Percentiles rank a stretch among this genome's conserved stretches.
Evolutionary conservation across 2,329 filamentous ascomycete species (phyloP).

Genomic region (Paraphoma chrysanthemicola): DNA sequence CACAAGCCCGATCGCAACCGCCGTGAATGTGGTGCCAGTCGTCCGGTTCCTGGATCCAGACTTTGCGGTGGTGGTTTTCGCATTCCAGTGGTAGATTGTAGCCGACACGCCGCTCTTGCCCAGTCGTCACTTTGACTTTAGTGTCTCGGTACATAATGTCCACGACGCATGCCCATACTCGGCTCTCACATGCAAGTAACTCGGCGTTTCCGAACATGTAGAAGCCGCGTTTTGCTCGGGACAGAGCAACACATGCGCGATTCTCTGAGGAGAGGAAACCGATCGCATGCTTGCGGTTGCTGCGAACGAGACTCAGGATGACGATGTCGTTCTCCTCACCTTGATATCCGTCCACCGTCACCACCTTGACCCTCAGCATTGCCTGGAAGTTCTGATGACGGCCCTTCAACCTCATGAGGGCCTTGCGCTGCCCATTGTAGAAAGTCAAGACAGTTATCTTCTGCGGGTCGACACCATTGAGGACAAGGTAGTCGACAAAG

Average conservation of each 20-base stretch:
- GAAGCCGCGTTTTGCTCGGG: slow-evolving; percentile 77
- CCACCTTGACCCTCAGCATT: slow-evolving; percentile 61
- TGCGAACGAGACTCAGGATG: slow-evolving; percentile 80
- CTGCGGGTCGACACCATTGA: slow-evolving; percentile 66
- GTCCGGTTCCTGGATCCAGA: slow-evolving; percentile 53
- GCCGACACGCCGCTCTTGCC: slow-evolving; percentile 50
- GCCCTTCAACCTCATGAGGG: slow-evolving; percentile 61
- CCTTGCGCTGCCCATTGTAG: slow-evolving; percentile 82
- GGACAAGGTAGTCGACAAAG: slow-evolving; percentile 74
- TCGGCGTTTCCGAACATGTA: slow-evolving; percentile 83
- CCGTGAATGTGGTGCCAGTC: slow-evolving; percentile 42
- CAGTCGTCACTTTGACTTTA: slow-evolving; percentile 36
- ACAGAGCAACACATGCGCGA: slow-evolving; percentile 68
- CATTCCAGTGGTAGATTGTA: slow-evolving; percentile 70
- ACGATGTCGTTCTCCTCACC: slow-evolving; percentile 87
- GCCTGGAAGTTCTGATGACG: slow-evolving; percentile 50
- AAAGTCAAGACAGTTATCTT: slow-evolving; percentile 85
- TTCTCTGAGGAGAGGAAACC: slow-evolving; percentile 77
- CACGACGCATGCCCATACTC: slow-evolving; percentile 61
- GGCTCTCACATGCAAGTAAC: slow-evolving; percentile 56
- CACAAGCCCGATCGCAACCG: slow-evolving; percentile 37
- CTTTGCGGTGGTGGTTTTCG: slow-evolving; percentile 61
- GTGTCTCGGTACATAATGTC: slow-evolving; percentile 54
- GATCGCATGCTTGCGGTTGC: slow-evolving; percentile 63
- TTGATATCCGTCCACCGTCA: slow-evolving; percentile 88